Evolutionary conservation across 257 asterid genomes (phyloP).

Genomic region (Fraxinus excelsior): DNA sequence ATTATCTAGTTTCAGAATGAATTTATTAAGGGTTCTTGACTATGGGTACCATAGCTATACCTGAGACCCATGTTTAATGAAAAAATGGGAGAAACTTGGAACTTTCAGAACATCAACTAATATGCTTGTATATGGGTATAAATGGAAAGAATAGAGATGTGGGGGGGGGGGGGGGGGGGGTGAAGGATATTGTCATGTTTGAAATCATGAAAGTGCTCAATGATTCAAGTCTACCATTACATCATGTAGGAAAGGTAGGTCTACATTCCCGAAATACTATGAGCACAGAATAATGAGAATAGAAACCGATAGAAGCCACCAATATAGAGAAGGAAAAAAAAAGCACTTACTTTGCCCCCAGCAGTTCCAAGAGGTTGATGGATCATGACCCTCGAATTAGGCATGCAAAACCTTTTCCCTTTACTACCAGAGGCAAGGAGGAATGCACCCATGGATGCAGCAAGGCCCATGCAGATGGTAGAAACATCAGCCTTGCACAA

Average conservation of each 20-base stretch:
- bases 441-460: slow-evolving; percentile 97
- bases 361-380: slow-evolving; percentile 90
- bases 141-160: neutral
- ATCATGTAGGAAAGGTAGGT: neutral
- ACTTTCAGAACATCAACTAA: neutral
- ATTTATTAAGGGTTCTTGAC: neutral
- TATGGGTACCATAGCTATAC: neutral
- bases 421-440: slow-evolving; percentile 85
- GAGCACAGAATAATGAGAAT: neutral
- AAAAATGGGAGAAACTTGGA: neutral
- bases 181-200: neutral
- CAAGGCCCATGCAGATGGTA: slow-evolving; percentile 88
- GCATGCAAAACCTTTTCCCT: slow-evolving; percentile 98
- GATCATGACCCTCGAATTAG: slow-evolving; percentile 95
- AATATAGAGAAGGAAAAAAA: neutral
- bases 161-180: too few relatives aligned
- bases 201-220: neutral
- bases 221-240: neutral
- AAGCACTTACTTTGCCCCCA: slow-evolving; percentile 65
- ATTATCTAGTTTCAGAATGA: neutral
- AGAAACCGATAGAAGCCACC: neutral
- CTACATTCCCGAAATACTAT: neutral
- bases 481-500: slow-evolving; percentile 97
- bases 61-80: neutral
- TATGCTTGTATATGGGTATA: neutral